phyloP scores from a whole-genome alignment of 768 basidiomycete species.

The Leccinum longicurvipes region DNA sequence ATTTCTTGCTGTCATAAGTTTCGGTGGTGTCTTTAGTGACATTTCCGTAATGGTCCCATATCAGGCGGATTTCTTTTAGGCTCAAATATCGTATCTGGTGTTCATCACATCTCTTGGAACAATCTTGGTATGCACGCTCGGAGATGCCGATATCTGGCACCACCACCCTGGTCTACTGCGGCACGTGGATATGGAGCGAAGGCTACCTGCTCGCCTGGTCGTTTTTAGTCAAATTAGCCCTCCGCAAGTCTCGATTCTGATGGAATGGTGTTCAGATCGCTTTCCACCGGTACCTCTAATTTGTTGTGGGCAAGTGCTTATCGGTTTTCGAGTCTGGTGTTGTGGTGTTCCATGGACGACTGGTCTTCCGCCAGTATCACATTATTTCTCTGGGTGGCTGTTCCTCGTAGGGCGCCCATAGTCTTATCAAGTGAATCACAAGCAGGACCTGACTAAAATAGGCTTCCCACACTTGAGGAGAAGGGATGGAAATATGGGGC shows the following conservation, averaged over 20 bases:
- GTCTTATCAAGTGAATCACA: not conserved
- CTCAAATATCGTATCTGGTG: not conserved
- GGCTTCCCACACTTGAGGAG: not conserved
- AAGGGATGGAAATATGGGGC: too few species aligned
- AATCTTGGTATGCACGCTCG: not conserved
- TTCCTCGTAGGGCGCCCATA: not conserved
- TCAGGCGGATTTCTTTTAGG: not conserved
- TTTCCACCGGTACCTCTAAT: not conserved
- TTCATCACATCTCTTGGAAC: not conserved
- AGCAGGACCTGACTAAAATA: not conserved
- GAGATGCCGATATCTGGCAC: too few species aligned
- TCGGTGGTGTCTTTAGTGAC: too few species aligned
- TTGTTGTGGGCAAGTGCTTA: not conserved
- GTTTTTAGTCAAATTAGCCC: too few species aligned
- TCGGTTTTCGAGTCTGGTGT: not conserved
- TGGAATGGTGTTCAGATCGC: not conserved
- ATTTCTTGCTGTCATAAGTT: not conserved
- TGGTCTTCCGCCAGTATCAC: not conserved
- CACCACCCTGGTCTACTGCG: not conserved
- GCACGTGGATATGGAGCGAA: not conserved
- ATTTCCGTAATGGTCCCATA: not conserved
- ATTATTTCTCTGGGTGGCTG: too few species aligned
- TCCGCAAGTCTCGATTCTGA: not conserved
- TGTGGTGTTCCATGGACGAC: not conserved
- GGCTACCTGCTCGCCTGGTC: too few species aligned